phyloP scores from a whole-genome alignment of 768 basidiomycete species.

The Agaricus blazei region DNA sequence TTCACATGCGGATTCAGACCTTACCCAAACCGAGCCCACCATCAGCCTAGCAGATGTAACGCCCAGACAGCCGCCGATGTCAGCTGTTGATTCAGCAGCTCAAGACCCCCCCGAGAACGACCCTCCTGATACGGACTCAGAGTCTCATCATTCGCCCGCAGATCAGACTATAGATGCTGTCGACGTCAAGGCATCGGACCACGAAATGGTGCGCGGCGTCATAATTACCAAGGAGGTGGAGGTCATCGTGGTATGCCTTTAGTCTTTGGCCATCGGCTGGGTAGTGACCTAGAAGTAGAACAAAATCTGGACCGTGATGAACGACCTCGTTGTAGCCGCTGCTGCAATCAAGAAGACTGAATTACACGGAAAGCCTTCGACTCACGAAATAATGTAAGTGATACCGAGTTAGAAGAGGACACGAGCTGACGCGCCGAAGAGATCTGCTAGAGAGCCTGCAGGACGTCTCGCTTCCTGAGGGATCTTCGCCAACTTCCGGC shows the following conservation, averaged over 20 bases:
- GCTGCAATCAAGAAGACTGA: constrained; percentile 9
- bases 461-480: constrained; percentile 41
- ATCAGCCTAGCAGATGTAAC: not conserved
- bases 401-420: not conserved
- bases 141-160: not conserved
- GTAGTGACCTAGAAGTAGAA: constrained; percentile 31
- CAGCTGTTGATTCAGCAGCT: not conserved
- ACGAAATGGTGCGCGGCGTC: constrained; percentile 20
- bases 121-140: not conserved
- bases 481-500: constrained; percentile 33
- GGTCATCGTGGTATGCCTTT: constrained; percentile 49
- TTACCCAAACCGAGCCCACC: not conserved
- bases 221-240: constrained; percentile 62
- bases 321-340: constrained; percentile 58
- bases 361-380: constrained; percentile 31
- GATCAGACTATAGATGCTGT: no score
- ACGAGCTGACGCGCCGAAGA: not conserved
- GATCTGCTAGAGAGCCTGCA: constrained; percentile 7
- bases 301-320: constrained; percentile 64
- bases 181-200: constrained; percentile 3
- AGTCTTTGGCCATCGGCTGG: not conserved
- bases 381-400: constrained; percentile 60
- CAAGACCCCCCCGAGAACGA: not conserved
- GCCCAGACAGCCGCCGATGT: not conserved
- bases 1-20: not conserved